Base-by-base conservation (phyloP, 805 yeast genomes). In the Millerago galiae region DNA sequence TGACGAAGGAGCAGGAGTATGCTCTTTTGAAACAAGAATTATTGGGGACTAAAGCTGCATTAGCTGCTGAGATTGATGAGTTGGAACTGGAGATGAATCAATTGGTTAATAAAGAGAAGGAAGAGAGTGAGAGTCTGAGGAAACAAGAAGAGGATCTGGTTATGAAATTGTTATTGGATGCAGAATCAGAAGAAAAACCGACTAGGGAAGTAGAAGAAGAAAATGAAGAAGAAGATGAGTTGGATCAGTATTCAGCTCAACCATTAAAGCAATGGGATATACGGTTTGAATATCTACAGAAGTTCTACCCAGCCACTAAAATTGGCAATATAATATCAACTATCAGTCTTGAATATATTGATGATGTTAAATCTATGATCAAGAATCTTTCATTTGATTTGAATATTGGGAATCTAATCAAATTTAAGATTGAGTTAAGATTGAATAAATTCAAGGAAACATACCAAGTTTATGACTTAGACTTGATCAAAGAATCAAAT, bases 191-290 rank as follows among this genome's bases (percentile, higher is more conserved):
- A 25, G 37, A 37, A n/a, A 8, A 11, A 11, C 16, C 16, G 21
- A 15, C 3, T 13, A 13, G 15, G 5, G 17, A 12, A 8, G 25
- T 6, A 17, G 25, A 17, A 17, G 4, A 17, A 10, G 35, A 16
- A 25, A 29, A 14, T 30, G 41, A 41, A 12, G 11, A 29, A 13
- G 31, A 29, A 13, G 31, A 15, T 21, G 36, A 24, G 27, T 43
- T 47, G 2, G 16, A 40, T 10, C 31, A 37, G 7, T 56, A 45
- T 42, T 44, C 38, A 17, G 48, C 55, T 5, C 47, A 40, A 18
- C 60, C 61, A 2, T 38, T 45, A 9, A 45, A 42, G 33, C 44
- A 52, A 11, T 58, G 61, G 61, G 32, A 44, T 5, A 17, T 41
- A 3, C 43, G 60, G 27, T 33, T 51, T 2, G 54, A 50, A 27